Percentiles rank a stretch among this genome's conserved stretches.
Evolutionary conservation across 1,139 yeast genomes (phyloP).

Genomic region (Candida pseudoviswanathii): DNA sequence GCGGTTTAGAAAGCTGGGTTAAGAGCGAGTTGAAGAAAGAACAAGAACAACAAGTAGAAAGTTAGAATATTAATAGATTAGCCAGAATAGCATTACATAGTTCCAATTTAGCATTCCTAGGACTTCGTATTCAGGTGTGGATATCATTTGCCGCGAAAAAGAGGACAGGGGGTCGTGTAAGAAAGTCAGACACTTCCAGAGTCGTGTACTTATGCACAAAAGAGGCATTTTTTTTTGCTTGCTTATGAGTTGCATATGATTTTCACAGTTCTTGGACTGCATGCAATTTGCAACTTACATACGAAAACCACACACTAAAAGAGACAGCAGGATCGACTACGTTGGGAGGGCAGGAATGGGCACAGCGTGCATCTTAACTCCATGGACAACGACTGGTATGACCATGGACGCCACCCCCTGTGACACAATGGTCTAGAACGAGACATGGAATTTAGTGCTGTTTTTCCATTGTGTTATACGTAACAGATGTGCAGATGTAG

Average conservation of each 20-base stretch:
- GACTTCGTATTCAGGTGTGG: not conserved
- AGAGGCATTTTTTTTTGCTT: not conserved
- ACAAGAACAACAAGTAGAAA: not conserved
- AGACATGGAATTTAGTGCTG: no score
- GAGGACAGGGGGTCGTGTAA: not conserved
- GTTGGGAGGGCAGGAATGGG: no score
- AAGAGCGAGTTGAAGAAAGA: conserved; percentile 60
- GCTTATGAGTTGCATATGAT: not conserved
- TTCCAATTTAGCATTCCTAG: no score
- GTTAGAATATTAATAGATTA: no score
- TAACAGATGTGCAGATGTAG: no score
- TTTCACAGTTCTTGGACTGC: not conserved
- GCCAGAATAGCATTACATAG: no score
- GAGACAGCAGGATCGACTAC: no score
- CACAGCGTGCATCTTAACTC: not conserved
- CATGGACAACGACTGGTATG: no score
- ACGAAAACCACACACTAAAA: no score
- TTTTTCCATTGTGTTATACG: no score
- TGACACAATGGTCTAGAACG: no score
- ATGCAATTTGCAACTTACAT: not conserved
- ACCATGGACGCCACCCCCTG: no score
- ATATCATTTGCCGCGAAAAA: not conserved
- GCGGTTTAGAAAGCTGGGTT: conserved; percentile 99
- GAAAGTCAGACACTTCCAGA: not conserved
- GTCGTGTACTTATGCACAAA: not conserved